Percentiles rank a stretch among this genome's conserved stretches.
These are phyloP conservation scores for Rauvolfia tetraphylla DNA, from an alignment of 257 asterid species.

Conservation along the genomic window DNA sequence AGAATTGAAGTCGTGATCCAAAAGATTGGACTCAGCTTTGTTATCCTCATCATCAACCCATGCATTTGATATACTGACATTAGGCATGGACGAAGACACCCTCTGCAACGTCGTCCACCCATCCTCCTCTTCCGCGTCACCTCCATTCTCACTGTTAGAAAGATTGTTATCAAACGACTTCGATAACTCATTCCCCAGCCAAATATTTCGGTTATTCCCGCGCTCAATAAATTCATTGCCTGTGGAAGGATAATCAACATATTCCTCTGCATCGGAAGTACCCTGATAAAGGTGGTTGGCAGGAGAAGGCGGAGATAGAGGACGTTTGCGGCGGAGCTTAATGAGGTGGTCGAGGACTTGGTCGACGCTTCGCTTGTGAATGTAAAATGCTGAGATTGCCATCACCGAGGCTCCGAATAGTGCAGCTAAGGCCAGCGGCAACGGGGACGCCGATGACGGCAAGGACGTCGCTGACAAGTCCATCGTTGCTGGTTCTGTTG, in stretches of 20 bases:
- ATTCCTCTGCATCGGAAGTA: slow-evolving; percentile 25
- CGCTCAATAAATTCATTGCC: slow-evolving; percentile 17
- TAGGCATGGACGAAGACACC: slow-evolving; percentile 57
- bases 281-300: slow-evolving; percentile 19
- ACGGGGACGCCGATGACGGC: slow-evolving; percentile 43
- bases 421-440: slow-evolving; percentile 74
- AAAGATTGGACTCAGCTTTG: slow-evolving; percentile 18
- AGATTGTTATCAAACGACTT: slow-evolving; percentile 28
- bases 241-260: slow-evolving; percentile 22
- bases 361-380: slow-evolving; percentile 89
- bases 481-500: slow-evolving; percentile 24
- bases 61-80: slow-evolving; percentile 30
- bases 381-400: slow-evolving; percentile 85
- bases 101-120: slow-evolving; percentile 30
- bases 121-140: slow-evolving; percentile 25
- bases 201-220: slow-evolving; percentile 19
- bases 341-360: slow-evolving; percentile 83
- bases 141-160: slow-evolving; percentile 21
- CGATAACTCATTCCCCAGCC: slow-evolving; percentile 27
- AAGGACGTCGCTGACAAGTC: slow-evolving; percentile 35
- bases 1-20: slow-evolving; percentile 33
- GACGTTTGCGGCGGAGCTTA: slow-evolving; percentile 46
- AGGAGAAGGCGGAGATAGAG: background rate
- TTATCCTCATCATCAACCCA: slow-evolving; percentile 29
- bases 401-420: slow-evolving; percentile 85